Base-by-base conservation (phyloP, 306 rosid species). In the Gastrolobium bilobum region DNA sequence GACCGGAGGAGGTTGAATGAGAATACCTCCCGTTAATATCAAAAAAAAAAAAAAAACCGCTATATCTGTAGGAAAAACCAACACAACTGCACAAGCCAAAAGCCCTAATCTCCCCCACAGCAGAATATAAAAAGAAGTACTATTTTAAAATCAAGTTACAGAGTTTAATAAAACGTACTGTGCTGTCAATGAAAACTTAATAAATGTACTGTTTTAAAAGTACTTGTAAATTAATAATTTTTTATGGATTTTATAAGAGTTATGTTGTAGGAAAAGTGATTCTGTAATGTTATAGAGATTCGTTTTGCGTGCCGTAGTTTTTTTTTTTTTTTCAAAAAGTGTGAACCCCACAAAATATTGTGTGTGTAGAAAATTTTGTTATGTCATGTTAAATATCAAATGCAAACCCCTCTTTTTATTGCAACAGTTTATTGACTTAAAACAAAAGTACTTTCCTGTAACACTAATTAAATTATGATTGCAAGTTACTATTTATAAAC, bases 401-500 rank as follows among this genome's bases (percentile, higher is more conserved):
- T n/a, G n/a, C n/a, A n/a, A n/a, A n/a, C n/a, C n/a, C n/a, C n/a
- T n/a, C n/a, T n/a, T n/a, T 59, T 5, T 13, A 14, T 33, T 73
- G 68, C 46, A 7, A 30, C 33, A 42, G 68, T 73, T 13, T 1
- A 31, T 43, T 58, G 9, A 13, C 35, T 35, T 2, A 42, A 43
- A 29, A 56, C 2, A 42, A 43, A 29, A 56, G 31, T 72, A 56
- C 42, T 39, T 10, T 10, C 29, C n/a, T 56, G 64, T 43, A 10
- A 30, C 39, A 4, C 13, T 38, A 37, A 26, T 44, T 56, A 78
- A 68, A 44, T 8, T 56, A 68, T 3, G 26, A 15, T 51, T 39
- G 65, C 70, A 69, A 65, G 78, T 68, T 46, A 42, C 53, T 70
- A 33, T 75, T 68, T 10, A 81, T 6, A 26, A 53, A 57, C 11